Conservation (phyloP, 805 yeast genomes). For the Torulaspora delbrueckii region DNA sequence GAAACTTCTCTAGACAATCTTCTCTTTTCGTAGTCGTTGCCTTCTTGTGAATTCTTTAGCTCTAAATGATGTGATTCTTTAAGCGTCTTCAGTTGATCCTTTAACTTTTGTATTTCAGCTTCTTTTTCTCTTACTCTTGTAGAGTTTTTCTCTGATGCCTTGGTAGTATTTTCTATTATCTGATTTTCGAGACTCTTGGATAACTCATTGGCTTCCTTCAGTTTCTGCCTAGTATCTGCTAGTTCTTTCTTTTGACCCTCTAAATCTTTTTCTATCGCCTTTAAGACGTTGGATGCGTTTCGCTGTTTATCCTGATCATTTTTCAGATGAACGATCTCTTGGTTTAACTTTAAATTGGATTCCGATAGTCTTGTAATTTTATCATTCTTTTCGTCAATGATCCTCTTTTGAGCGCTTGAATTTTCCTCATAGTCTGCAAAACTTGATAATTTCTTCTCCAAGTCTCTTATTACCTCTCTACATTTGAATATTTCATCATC, state of each 20-base stretch:
- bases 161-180: constrained; percentile 20
- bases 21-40: constrained; percentile 11
- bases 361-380: constrained; percentile 7
- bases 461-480: not conserved
- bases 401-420: not conserved
- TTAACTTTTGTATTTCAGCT: constrained; percentile 14
- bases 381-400: constrained; percentile 1
- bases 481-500: constrained; percentile 1
- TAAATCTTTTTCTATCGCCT: not conserved
- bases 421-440: not conserved
- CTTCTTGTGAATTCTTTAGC: constrained; percentile 12
- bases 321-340: constrained; percentile 6
- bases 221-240: constrained; percentile 1
- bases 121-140: constrained; percentile 19
- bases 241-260: constrained; percentile 7
- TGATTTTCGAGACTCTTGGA: constrained; percentile 17
- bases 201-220: constrained; percentile 7
- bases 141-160: constrained; percentile 18
- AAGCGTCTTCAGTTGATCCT: constrained; percentile 9
- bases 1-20: constrained; percentile 18
- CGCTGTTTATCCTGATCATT: constrained; percentile 12
- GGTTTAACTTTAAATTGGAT: constrained; percentile 5
- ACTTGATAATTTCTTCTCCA: constrained; percentile 4
- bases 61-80: constrained; percentile 8
- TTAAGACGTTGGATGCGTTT: not conserved